Base-by-base conservation (phyloP, 1,284 basidiomycete species). In the Leccinum proximum region DNA sequence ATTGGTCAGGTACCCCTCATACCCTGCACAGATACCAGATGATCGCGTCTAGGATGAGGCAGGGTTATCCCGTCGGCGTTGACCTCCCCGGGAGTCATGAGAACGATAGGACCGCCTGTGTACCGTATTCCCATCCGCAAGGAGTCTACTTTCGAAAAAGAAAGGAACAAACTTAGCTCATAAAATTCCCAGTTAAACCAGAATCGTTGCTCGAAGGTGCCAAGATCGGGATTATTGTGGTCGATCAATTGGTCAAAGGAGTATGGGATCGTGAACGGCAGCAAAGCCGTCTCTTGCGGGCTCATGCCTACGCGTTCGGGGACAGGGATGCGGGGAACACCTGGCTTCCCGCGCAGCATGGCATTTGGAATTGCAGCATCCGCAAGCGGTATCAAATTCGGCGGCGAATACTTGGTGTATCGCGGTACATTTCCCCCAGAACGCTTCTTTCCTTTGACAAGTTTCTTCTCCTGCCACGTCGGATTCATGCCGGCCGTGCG, bases 331-430 rank as follows among this genome's bases (percentile, higher is more conserved):
- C 54, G 26, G 11, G 68, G 71, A 3, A 74, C 53, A 13, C 48
- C 5, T 3, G 66, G 66, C 54, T 38, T 63, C 1, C 69, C 64
- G 9, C 67, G 68, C 1, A 69, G 67, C 61, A 77, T 71, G 18
- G 65, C 64, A 45, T 65, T 68, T 30, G 38, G 65, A 68, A 72
- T 62, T n/a, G 71, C 56, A 9, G 70, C 72, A 45, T 66, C 64
- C 53, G 42, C 59, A 58, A 86, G 86, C 0, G 96, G 94, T 0
- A 87, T 96, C 72, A 92, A 91, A 71, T 99, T 99, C 72, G 97
- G 97, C 7, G 96, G 96, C 1, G 94, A 98, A 71, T 98, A 95
- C 76, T 80, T 98, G 53, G 91, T 98, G 1, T 99, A 99, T 78
- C 97, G 97, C 61, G 95, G 94, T 94, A 70, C 61, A 87, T 45